Base-by-base conservation (phyloP, 495 filamentous ascomycete species). In the Xylaria sp. region DNA sequence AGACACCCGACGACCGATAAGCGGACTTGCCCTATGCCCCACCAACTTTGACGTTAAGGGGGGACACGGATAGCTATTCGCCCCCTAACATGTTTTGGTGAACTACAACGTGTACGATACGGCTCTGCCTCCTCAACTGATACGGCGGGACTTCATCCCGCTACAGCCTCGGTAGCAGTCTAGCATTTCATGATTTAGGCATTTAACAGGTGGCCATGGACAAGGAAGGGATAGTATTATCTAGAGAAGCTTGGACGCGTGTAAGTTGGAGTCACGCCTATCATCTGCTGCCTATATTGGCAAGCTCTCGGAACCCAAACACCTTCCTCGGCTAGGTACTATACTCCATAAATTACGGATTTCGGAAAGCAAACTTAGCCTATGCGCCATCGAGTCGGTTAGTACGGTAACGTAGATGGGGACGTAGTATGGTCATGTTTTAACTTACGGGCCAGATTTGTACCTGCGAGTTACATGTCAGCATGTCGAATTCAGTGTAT, bases 361-460 rank as follows among this genome's bases (percentile, higher is more conserved):
- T 76, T 55, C 82, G 72, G 76, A 85, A 82, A 9, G 82, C 83
- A 70, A 76, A 77, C 59, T 83, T 83, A 64, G 81, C 75, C 67
- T 78, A 66, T 48, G 19, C 15, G 65, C 26, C n/a, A 46, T 59
- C 14, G 6, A 48, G 31, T 21, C 4, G 61, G 52, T 76, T 74
- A 77, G 73, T 70, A 69, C 1, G 37, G 19, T n/a, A 29, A 61
- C 1, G 3, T 12, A 17, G 12, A 43, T 19, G 17, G n/a, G 40
- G 29, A 50, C 11, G 15, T 55, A 26, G 55, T 52, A 21, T 24
- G 31, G 48, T 9, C 19, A 31, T 7, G 1, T 62, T 15, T 43
- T 14, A n/a, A 66, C 77, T 71, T 78, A 79, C 77, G 62, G 77
- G 79, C 77, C 82, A 84, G 71, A 86, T 84, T 48, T 84, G 77